Evolutionary conservation across 2,329 filamentous ascomycete species (phyloP).

Genomic region (Monilinia fructicola): DNA sequence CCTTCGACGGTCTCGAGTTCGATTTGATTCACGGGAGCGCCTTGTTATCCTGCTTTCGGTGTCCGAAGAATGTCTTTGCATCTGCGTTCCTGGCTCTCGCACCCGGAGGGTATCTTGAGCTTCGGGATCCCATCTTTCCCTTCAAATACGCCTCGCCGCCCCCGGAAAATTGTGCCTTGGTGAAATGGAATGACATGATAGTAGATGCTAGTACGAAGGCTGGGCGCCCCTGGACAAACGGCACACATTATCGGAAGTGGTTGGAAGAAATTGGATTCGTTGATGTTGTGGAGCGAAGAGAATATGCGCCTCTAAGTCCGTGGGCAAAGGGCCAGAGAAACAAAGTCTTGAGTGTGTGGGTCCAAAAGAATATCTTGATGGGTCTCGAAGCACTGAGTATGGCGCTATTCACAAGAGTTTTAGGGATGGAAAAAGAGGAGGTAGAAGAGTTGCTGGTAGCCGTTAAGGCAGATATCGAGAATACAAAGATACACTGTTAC

Average conservation of each 20-base stretch:
- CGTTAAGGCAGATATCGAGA: constrained; percentile 27
- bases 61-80: constrained; percentile 10
- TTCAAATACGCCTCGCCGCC: constrained; percentile 11
- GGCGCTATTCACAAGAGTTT: constrained; percentile 33
- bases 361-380: constrained; percentile 31
- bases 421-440: constrained; percentile 34
- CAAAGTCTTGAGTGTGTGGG: constrained; percentile 32
- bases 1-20: constrained; percentile 25
- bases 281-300: constrained; percentile 35
- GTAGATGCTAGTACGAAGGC: constrained; percentile 25
- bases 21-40: constrained; percentile 17
- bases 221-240: constrained; percentile 34
- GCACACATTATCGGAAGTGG: constrained; percentile 34
- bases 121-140: constrained; percentile 19
- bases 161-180: background rate
- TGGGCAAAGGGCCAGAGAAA: constrained; percentile 37
- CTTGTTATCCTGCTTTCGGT: constrained; percentile 12
- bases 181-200: constrained; percentile 19
- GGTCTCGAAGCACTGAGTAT: constrained; percentile 29
- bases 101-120: constrained; percentile 20
- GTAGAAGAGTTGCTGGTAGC: constrained; percentile 33
- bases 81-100: constrained; percentile 9
- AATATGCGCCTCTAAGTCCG: constrained; percentile 34
- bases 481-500: constrained; percentile 26
- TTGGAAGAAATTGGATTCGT: constrained; percentile 35